These are phyloP conservation scores for Ascochyta pisi DNA, from an alignment of 2,329 filamentous ascomycete species.

Conservation along the genomic window DNA sequence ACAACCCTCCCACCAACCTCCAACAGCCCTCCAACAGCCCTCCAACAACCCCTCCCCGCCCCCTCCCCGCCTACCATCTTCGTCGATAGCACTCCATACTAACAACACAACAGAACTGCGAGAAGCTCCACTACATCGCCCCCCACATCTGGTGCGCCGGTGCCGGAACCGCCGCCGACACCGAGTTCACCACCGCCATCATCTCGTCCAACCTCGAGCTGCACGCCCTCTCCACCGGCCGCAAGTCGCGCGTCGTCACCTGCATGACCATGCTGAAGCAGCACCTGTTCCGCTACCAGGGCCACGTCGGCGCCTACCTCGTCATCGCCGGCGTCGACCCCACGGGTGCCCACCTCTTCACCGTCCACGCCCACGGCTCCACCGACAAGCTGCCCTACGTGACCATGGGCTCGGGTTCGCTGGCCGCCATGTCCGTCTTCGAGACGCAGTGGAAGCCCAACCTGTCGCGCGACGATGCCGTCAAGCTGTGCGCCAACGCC, in stretches of 20 bases:
- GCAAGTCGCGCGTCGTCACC: slow-evolving; percentile 95
- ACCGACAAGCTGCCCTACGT: slow-evolving; percentile 99
- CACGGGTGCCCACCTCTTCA: slow-evolving; percentile 93
- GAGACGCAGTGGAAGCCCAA: slow-evolving; percentile 91
- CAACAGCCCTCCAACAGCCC: too few species aligned
- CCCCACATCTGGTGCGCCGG: slow-evolving; percentile 99
- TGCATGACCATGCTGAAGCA: slow-evolving; percentile 99
- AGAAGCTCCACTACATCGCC: slow-evolving; percentile 98
- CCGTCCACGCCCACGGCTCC: slow-evolving; percentile 96
- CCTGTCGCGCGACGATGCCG: slow-evolving; percentile 79
- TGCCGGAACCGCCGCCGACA: slow-evolving; percentile 96
- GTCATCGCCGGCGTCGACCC: slow-evolving; percentile 97
- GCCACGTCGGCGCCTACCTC: slow-evolving; percentile 96
- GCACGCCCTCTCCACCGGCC: slow-evolving; percentile 93
- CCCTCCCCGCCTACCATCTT: too few species aligned
- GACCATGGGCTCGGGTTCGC: slow-evolving; percentile 95
- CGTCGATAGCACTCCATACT: background rate
- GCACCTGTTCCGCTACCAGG: slow-evolving; percentile 98
- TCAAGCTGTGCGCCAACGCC: slow-evolving; percentile 82
- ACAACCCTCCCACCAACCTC: too few species aligned
- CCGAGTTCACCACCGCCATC: slow-evolving; percentile 97
- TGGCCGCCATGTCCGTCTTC: slow-evolving; percentile 98
- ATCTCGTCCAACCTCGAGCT: slow-evolving; percentile 99
- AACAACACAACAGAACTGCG: slow-evolving; percentile 75
- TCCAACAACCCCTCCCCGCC: too few species aligned